Conservation (phyloP, 2,329 filamentous ascomycete genomes). For the Trichoderma polysporum region DNA sequence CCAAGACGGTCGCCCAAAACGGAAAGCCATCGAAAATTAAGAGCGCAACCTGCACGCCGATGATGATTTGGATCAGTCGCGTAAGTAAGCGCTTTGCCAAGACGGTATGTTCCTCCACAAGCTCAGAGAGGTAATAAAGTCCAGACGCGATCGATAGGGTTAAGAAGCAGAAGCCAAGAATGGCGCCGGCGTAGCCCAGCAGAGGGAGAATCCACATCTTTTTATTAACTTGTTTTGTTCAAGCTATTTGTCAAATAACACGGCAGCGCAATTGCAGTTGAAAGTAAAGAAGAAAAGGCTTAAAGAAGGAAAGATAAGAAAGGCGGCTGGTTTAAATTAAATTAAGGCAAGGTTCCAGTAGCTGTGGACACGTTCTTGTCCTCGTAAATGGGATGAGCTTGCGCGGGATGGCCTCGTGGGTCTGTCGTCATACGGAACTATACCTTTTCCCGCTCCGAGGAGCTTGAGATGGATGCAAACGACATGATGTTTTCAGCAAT, state of each 20-base stretch:
- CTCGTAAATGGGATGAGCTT: constrained; percentile 8
- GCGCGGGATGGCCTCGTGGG: not conserved
- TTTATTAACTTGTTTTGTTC: constrained; percentile 18
- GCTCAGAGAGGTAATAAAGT: constrained; percentile 95
- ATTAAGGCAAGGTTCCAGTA: not conserved
- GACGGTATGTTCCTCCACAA: constrained; percentile 97
- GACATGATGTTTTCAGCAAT: not conserved
- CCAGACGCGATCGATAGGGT: constrained; percentile 97
- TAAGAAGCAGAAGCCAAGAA: constrained; percentile 88
- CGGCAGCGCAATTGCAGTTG: not conserved
- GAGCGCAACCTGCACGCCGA: constrained; percentile 71
- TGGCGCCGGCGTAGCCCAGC: constrained; percentile 82
- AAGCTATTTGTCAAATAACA: not conserved
- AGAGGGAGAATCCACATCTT: constrained; percentile 95
- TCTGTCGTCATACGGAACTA: constrained; percentile 17
- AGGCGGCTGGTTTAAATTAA: not conserved
- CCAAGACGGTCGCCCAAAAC: constrained; percentile 68
- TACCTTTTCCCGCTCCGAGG: constrained; percentile 19
- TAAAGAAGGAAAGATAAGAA: not conserved
- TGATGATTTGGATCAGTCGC: constrained; percentile 79
- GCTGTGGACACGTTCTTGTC: constrained; percentile 25
- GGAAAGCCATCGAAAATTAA: constrained; percentile 85
- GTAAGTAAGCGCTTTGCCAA: constrained; percentile 83
- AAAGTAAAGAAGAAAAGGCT: not conserved
- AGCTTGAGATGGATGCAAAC: not conserved